These are phyloP conservation scores for Chrysoporthe deuterocubensis DNA, from an alignment of 2,329 filamentous ascomycete genomes.

Conservation along the genomic window DNA sequence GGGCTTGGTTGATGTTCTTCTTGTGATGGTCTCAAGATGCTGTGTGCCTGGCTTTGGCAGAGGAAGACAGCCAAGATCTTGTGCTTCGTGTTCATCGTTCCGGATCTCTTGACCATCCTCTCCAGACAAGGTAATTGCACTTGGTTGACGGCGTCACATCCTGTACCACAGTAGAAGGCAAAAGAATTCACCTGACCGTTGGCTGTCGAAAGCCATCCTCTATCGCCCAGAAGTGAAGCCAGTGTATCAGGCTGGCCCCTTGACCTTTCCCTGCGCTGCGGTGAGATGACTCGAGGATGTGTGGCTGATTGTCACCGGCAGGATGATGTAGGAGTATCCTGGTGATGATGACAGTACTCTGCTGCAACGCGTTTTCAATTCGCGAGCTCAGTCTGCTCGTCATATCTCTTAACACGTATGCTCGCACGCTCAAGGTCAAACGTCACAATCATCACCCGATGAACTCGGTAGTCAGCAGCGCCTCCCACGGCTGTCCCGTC, in stretches of 20 bases:
- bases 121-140: neutral
- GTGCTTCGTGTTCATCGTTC: neutral
- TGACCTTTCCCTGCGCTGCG: neutral
- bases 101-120: neutral
- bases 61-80: neutral
- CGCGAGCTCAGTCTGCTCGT: neutral
- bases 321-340: neutral
- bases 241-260: neutral
- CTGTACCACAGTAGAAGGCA: neutral
- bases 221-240: neutral
- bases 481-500: constrained; percentile 71
- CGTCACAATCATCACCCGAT: constrained; percentile 55
- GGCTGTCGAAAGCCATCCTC: neutral
- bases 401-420: neutral
- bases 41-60: too few relatives aligned
- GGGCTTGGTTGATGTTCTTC: too few relatives aligned
- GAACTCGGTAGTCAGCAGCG: constrained; percentile 68
- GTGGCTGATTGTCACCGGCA: neutral
- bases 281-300: neutral
- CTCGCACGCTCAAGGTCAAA: neutral
- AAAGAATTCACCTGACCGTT: neutral
- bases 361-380: neutral
- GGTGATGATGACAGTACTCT: neutral
- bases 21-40: too few relatives aligned
- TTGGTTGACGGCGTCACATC: neutral